These are phyloP conservation scores for Colletotrichum lini DNA, from an alignment of 2,329 filamentous ascomycete genomes.

Conservation along the genomic window DNA sequence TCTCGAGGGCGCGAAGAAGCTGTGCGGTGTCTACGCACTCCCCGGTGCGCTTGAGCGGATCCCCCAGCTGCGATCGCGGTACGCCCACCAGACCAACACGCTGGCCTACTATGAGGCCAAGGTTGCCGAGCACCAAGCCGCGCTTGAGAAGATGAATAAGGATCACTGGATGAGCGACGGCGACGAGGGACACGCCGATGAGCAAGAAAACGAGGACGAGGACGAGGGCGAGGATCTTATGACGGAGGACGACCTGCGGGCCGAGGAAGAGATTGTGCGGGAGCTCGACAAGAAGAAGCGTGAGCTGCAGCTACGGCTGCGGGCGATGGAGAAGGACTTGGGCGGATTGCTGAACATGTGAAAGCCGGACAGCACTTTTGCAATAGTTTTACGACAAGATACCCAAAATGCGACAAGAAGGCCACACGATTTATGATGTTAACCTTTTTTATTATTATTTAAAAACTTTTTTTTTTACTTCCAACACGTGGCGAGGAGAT, in stretches of 20 bases:
- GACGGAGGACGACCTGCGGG: slow-evolving; percentile 78
- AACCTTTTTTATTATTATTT: not conserved
- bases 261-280: slow-evolving; percentile 77
- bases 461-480: no score
- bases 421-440: slow-evolving; percentile 30
- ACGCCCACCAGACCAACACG: slow-evolving; percentile 80
- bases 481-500: not conserved
- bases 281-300: slow-evolving; percentile 70
- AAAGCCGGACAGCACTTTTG: slow-evolving; percentile 39
- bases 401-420: slow-evolving; percentile 30
- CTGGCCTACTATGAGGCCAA: slow-evolving; percentile 85
- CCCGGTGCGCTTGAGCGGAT: slow-evolving; percentile 86
- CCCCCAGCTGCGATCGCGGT: slow-evolving; percentile 76
- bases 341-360: slow-evolving; percentile 69
- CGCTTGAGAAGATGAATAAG: slow-evolving; percentile 81
- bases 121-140: slow-evolving; percentile 81
- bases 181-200: slow-evolving; percentile 67
- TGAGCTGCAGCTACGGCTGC: slow-evolving; percentile 67
- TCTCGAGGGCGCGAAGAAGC: slow-evolving; percentile 88
- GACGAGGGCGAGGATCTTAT: slow-evolving; percentile 61
- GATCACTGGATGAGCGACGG: slow-evolving; percentile 70
- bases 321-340: slow-evolving; percentile 69
- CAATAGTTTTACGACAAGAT: slow-evolving; percentile 27
- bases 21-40: slow-evolving; percentile 89
- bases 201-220: slow-evolving; percentile 52